Evolutionary conservation across 768 basidiomycete species (phyloP).

Genomic region (Amanita rubescens): DNA sequence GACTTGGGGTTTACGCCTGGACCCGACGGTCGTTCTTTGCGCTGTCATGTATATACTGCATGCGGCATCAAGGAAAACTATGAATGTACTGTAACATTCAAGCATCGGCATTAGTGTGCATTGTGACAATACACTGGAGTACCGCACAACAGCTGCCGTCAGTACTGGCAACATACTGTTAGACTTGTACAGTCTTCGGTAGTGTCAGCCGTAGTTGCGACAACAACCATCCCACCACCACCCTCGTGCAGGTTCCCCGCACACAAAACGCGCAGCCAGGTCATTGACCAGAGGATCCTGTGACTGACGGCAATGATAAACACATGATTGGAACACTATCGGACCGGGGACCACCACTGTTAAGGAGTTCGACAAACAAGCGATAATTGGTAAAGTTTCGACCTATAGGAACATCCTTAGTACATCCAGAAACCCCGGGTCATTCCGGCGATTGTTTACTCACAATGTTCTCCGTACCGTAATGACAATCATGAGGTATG

Average conservation of each 20-base stretch:
- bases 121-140: no score
- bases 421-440: no score
- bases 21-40: background rate
- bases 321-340: background rate
- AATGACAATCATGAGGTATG: background rate
- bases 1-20: conserved; percentile 46
- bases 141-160: no score
- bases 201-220: no score
- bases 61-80: no score
- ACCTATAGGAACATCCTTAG: background rate
- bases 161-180: no score
- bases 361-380: background rate
- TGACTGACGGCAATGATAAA: background rate
- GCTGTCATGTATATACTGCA: background rate
- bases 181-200: no score
- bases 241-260: background rate
- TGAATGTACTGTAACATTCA: no score
- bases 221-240: no score
- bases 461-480: background rate
- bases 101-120: no score
- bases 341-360: background rate
- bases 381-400: background rate
- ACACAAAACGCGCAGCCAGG: background rate
- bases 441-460: background rate
- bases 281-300: background rate